These are phyloP conservation scores for Phialocephala subalpina DNA, from an alignment of 2,329 filamentous ascomycete species.

Conservation along the genomic window DNA sequence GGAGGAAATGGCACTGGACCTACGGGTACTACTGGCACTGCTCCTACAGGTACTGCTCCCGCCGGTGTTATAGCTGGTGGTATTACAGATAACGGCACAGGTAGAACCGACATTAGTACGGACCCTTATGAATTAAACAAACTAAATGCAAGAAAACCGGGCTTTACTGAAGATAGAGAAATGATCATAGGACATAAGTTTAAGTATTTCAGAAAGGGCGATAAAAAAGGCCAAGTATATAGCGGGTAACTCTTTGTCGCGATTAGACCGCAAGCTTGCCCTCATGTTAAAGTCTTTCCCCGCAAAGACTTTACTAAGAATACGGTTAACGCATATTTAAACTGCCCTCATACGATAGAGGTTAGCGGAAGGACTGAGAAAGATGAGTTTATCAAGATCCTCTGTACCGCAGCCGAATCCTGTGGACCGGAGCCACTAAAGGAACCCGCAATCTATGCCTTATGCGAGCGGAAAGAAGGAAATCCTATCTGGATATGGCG, in stretches of 20 bases:
- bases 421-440: conserved; percentile 26
- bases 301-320: conserved; percentile 29
- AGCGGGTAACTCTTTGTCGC: conserved; percentile 37
- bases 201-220: conserved; percentile 28
- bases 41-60: conserved; percentile 22
- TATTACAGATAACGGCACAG: conserved; percentile 26
- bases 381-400: conserved; percentile 30
- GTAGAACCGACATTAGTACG: conserved; percentile 27
- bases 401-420: conserved; percentile 26
- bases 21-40: conserved; percentile 11
- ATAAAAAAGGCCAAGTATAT: conserved; percentile 28
- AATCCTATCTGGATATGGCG: conserved; percentile 28
- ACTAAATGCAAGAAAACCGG: conserved; percentile 27
- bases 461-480: conserved; percentile 30
- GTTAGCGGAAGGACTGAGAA: conserved; percentile 27
- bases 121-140: conserved; percentile 31
- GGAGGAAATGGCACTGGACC: conserved; percentile 21
- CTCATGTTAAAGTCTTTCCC: conserved; percentile 27
- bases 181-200: conserved; percentile 28
- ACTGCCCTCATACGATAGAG: conserved; percentile 23
- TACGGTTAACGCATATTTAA: conserved; percentile 26
- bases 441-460: conserved; percentile 27
- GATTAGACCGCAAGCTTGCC: conserved; percentile 22
- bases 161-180: conserved; percentile 28
- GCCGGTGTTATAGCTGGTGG: conserved; percentile 23